These are phyloP conservation scores for Diaporthe sp. DNA, from an alignment of 2,329 filamentous ascomycete species.

Conservation along the genomic window DNA sequence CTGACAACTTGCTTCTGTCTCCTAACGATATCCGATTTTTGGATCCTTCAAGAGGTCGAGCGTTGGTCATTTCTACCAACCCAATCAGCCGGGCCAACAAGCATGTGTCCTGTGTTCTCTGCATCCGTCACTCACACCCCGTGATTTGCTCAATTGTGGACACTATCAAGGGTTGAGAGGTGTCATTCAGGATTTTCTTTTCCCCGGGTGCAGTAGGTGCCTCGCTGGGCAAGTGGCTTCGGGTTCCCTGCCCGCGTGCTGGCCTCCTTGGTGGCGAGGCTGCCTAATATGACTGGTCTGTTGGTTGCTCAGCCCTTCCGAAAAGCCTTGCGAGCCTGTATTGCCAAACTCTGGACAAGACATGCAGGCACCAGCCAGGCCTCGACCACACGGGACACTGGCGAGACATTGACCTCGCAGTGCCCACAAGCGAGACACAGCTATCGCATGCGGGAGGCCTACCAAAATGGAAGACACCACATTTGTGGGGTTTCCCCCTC, in stretches of 20 bases:
- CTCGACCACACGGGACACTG: neutral
- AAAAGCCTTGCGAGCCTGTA: neutral
- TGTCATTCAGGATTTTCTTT: neutral
- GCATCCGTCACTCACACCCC: too few species aligned
- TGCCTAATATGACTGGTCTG: neutral
- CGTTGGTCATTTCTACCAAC: neutral
- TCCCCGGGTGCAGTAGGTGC: neutral
- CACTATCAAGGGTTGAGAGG: neutral
- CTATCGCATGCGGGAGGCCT: conserved; percentile 21
- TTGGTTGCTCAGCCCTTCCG: neutral
- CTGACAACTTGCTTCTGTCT: neutral
- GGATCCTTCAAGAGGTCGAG: neutral
- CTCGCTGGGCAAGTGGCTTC: neutral
- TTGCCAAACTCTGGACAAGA: neutral
- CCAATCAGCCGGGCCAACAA: neutral
- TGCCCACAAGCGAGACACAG: neutral
- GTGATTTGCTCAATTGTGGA: neutral
- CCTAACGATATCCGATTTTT: neutral
- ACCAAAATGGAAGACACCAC: neutral
- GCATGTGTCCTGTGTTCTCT: neutral
- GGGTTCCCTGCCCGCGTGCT: neutral
- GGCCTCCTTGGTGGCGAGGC: neutral
- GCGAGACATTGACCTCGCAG: neutral
- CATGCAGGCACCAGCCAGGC: neutral
- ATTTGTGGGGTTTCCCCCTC: neutral